Evolutionary conservation across 495 filamentous ascomycete genomes (phyloP), one percentile per base, ranked within the genome.

Genomic region (Evansstolkia leycettana): DNA sequence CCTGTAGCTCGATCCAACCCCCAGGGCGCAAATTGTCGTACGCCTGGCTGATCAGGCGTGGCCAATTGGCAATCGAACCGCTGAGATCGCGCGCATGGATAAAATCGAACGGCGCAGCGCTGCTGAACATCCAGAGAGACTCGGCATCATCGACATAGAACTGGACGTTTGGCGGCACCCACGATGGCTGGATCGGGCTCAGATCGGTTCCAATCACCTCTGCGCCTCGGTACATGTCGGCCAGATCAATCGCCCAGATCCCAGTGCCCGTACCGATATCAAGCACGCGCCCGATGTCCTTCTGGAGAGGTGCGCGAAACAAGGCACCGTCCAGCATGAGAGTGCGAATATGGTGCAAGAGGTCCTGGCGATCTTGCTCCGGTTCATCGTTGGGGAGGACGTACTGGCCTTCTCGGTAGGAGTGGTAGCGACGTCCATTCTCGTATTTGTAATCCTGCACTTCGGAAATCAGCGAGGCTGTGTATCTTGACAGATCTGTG

Each of bases 181-280:
- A 70, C 34, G 37, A 54, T n/a, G 65, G 64, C 41, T 73, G 65
- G 34, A 72, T 72, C 14, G 69, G 65, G 35, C 57, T 63, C 25
- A 84, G 58, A 46, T 85, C 81, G 17, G 80, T 69, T 11, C 80
- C 81, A 11, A 79, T 50, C 9, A 83, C 56, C 17, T 67, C 67
- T 3, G 73, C 62, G 34, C 55, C 38, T 6, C 72, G 71, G 46
- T 69, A 74, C 7, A 63, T 38, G 40, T 83, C 76, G 2, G 67
- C 75, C 37, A 75, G 69, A 38, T 79, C 75, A 20, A 73, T 57
- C n/a, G 69, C 73, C 75, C 73, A 78, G 34, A 68, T 67, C 11
- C 68, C 75, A 0, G 73, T 76, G 10, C 73, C 74, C 0, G 74
- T 78, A 37, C 67, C 67, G 24, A 67, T 50, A 40, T 67, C 63